Evolutionary conservation across 768 basidiomycete genomes (phyloP).

Genomic region (Podaxis sp.): DNA sequence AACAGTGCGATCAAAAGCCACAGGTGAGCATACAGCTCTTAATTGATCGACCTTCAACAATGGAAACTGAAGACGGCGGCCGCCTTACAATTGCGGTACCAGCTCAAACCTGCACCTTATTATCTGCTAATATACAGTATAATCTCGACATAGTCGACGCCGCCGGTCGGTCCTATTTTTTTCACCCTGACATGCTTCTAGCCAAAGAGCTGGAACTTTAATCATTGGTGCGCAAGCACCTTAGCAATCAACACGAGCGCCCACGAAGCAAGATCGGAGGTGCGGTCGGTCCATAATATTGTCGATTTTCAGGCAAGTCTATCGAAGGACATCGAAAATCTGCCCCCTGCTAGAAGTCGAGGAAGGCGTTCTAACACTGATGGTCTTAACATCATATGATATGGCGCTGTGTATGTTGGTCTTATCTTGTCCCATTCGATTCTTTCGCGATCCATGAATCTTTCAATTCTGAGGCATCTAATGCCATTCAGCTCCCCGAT

Average conservation of each 20-base stretch:
- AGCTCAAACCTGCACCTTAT: not conserved
- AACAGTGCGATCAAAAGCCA: not conserved
- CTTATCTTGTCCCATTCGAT: conserved; percentile 5
- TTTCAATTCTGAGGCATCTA: not conserved
- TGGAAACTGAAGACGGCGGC: not conserved
- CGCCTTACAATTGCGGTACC: not conserved
- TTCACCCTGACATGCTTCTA: not conserved
- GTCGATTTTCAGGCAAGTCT: not conserved
- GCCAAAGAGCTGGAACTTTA: not conserved
- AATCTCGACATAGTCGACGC: not conserved
- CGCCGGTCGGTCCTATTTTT: not conserved
- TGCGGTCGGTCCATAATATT: not conserved
- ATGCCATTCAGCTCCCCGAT: not conserved
- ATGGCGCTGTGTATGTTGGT: not conserved
- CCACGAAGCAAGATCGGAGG: not conserved
- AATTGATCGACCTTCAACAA: not conserved
- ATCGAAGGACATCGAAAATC: not conserved
- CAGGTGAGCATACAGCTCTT: not conserved
- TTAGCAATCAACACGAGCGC: not conserved
- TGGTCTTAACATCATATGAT: not conserved
- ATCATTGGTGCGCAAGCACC: not conserved
- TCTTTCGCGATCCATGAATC: not conserved
- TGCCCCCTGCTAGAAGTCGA: not conserved
- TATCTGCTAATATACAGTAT: not conserved
- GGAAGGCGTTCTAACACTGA: not conserved